Evolutionary conservation across 139 green algal species (phyloP).

Genomic region (Micractinium conductrix): DNA sequence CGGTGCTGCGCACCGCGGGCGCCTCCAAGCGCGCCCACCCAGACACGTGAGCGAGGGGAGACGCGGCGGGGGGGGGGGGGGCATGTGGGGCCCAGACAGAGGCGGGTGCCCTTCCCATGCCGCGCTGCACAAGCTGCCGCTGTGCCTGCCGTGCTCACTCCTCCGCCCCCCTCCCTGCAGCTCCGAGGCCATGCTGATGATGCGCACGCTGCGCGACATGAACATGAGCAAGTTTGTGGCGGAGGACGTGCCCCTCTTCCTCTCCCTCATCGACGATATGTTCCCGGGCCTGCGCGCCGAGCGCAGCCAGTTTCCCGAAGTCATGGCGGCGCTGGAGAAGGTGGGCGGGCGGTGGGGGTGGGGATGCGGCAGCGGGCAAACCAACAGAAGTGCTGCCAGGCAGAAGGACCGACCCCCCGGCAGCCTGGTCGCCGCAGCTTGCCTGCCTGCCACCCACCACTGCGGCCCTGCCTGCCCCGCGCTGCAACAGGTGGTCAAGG

Average conservation of each 20-base stretch:
- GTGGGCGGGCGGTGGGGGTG: constrained; percentile 20
- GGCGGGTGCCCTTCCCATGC: neutral
- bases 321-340: constrained; percentile 78
- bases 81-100: neutral
- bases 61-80: too few species aligned
- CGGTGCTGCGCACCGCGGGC: constrained; percentile 87
- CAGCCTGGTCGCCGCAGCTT: too few species aligned
- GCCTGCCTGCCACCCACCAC: too few species aligned
- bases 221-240: constrained; percentile 99
- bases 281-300: constrained; percentile 89
- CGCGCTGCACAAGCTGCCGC: neutral
- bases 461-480: neutral
- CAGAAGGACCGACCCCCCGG: too few species aligned
- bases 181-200: constrained; percentile 76
- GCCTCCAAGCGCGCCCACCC: constrained; percentile 89
- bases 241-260: constrained; percentile 96
- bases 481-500: constrained; percentile 46
- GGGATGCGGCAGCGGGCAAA: neutral
- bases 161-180: constrained; percentile 45
- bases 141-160: neutral
- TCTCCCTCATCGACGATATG: constrained; percentile 94
- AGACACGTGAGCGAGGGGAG: constrained; percentile 73
- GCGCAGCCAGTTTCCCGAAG: constrained; percentile 75
- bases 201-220: constrained; percentile 94
- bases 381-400: too few species aligned